Base-by-base conservation (phyloP, 495 filamentous ascomycete species). In the Rhypophila decipiens region DNA sequence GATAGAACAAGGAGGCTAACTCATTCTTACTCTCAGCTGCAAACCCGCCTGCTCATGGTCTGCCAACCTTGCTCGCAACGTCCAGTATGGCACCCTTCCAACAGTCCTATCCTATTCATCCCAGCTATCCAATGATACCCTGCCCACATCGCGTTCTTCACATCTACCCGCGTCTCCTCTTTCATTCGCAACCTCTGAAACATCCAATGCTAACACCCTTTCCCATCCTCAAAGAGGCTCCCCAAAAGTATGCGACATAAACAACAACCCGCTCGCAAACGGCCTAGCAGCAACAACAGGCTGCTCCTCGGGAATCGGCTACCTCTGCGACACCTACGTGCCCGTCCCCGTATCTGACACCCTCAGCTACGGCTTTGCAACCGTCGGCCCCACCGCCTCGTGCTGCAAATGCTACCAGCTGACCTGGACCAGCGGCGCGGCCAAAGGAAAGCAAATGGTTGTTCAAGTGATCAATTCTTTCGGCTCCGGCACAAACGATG, bases 391-490 rank as follows among this genome's bases (percentile, higher is more conserved):
- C 23, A 38, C 37, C 17, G 38, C 8, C 34, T 46, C 50, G 42
- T 55, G 52, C 42, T 55, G 52, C 46, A 50, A 50, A 43, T 55
- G 52, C 52, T 55, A 37, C 47, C 47, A 50, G 44, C 33, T 55
- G 13, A 47, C 47, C 21, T 55, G 52, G 52, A 50, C 37, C 13
- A 42, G 37, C 38, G 52, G 52, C 31, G 23, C 13, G 10, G 52
- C 52, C 1, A 5, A 7, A 2, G 52, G 52, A 12, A 50, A 50
- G 47, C 31, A 42, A 21, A 55, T 55, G 47, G 24, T 55, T 18
- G 52, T 55, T 21, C 52, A 55, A 39, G 39, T 39, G n/a, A 27
- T 55, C 42, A 55, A 50, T 24, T 31, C 15, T 15, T 42, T 43
- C 11, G 42, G 34, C 17, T 1, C 42, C 27, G 27, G 27, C 24